Conservation (phyloP, 2,329 filamentous ascomycete species). For the Fusarium sp. region DNA sequence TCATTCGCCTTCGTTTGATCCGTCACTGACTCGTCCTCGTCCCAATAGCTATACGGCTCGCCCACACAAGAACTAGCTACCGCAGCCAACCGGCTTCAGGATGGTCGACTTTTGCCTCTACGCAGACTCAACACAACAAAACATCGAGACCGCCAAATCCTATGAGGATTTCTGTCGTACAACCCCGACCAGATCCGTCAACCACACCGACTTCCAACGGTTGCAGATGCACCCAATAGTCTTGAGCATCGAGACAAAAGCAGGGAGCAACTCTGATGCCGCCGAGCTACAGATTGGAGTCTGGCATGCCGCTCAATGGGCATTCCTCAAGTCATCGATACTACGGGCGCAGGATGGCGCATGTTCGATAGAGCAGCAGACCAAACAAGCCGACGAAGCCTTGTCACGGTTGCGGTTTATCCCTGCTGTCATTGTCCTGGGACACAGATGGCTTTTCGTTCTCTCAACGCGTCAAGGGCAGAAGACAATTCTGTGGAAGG, state of each 20-base stretch:
- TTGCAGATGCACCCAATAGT: neutral
- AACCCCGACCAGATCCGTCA: neutral
- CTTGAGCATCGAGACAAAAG: neutral
- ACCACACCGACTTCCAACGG: neutral
- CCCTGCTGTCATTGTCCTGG: neutral
- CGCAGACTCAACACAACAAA: neutral
- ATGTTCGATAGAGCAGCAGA: neutral
- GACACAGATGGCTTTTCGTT: neutral
- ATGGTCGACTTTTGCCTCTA: neutral
- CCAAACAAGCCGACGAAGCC: neutral
- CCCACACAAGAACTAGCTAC: neutral
- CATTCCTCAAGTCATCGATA: neutral
- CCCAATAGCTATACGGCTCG: neutral
- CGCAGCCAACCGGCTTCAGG: neutral
- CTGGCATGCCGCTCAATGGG: neutral
- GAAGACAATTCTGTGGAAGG: neutral
- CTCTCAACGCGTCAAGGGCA: neutral
- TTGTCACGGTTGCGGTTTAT: neutral
- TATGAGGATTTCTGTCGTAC: neutral
- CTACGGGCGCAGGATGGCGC: neutral
- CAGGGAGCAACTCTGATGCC: neutral
- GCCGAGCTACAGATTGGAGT: neutral
- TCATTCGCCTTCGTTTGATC: neutral
- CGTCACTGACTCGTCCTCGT: neutral
- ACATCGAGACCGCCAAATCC: neutral